Evolutionary conservation across 108 stramenopile species (phyloP), one percentile per base, ranked within the genome.

Genomic region (Cyclostephanos tholiformis): DNA sequence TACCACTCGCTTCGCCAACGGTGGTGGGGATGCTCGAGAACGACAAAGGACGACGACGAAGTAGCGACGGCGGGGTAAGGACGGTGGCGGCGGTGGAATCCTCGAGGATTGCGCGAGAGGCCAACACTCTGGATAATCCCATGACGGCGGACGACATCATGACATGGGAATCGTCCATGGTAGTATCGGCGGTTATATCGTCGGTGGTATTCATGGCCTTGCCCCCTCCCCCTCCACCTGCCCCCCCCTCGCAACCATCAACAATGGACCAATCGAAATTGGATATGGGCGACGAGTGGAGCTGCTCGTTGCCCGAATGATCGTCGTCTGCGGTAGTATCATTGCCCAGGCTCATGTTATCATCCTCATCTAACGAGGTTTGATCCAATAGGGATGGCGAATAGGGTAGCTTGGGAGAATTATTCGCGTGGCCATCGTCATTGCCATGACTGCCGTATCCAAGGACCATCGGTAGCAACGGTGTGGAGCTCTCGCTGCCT

Each of bases 361-460:
- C 74, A 32, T 75, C 74, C 55, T 75, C 74, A 23, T 64, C 64
- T n/a, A 83, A 84, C 0, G 76, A 74, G 36, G 76, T 76, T 38
- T 70, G 78, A 44, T 87, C 84, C 56, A 87, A 74, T 46, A 84
- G 64, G 14, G 78, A 82, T 23, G 55, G 68, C 14, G 79, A 55
- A 50, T 69, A 65, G 27, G 76, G 75, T 8, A 77, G 74, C 63
- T 48, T 46, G 36, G 56, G 69, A 23, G 63, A 41, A 52, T 61
- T 27, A 66, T n/a, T n/a, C n/a, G n/a, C n/a, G n/a, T 59, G 32
- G 27, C 52, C 67, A 35, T 67, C 32, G 44, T 38, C 16, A 41
- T 57, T 19, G 53, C 44, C 30, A 71, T 51, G 59, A 56, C n/a
- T 41, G 39, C 13, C 43, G 29, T 19, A 32, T 9, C 20, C 44